phyloP scores from a whole-genome alignment of 768 basidiomycete species.

The Phlegmacium glaucopus region DNA sequence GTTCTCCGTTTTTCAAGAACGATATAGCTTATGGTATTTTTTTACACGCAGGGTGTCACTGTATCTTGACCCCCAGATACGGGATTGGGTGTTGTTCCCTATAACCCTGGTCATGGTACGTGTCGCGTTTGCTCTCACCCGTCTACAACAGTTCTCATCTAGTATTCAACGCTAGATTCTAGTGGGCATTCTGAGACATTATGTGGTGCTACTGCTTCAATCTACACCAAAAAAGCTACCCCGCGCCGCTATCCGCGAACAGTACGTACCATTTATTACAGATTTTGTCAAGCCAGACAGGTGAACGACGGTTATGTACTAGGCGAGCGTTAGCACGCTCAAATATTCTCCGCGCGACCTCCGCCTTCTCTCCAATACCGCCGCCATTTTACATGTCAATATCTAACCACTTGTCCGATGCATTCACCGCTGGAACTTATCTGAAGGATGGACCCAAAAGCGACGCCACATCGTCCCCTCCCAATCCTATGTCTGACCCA shows the following conservation, averaged over 20 bases:
- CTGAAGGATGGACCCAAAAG: conserved; percentile 80
- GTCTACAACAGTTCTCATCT: background rate
- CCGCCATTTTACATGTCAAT: conserved; percentile 69
- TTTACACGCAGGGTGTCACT: conserved; percentile 44
- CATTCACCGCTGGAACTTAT: conserved; percentile 73
- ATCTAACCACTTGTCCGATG: conserved; percentile 67
- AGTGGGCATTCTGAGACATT: conserved; percentile 90
- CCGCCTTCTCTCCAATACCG: conserved; percentile 79
- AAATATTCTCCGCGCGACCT: conserved; percentile 78
- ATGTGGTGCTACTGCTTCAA: conserved; percentile 84
- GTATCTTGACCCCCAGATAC: conserved; percentile 93
- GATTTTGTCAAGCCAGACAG: too few species aligned
- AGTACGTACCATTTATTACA: conserved; percentile 51
- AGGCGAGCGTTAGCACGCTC: conserved; percentile 80
- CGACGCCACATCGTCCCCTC: conserved; percentile 54
- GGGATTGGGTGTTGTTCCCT: conserved; percentile 92
- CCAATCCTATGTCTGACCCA: conserved; percentile 87
- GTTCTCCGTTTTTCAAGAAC: background rate
- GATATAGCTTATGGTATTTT: background rate
- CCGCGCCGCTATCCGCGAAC: conserved; percentile 82
- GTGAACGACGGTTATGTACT: too few species aligned
- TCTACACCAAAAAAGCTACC: conserved; percentile 79
- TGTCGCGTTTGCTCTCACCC: conserved; percentile 8
- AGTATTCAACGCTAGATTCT: conserved; percentile 55
- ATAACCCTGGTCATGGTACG: conserved; percentile 96